phyloP scores from a whole-genome alignment of 345 rosid genomes.

The Lepidium aucheri region DNA sequence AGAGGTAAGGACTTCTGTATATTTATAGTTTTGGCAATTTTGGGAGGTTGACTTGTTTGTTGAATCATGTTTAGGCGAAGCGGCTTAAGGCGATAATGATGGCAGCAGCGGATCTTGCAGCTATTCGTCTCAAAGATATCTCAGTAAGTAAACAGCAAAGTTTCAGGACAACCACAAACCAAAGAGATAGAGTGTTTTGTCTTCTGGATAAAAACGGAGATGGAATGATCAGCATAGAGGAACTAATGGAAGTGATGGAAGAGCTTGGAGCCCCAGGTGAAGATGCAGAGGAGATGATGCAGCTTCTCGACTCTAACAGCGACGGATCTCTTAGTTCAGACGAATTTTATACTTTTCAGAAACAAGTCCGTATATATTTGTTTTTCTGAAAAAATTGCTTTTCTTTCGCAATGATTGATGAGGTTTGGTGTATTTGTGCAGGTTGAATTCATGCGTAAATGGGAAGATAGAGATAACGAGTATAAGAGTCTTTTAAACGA shows the following conservation, averaged over 20 bases:
- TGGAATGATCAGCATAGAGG: slow-evolving; percentile 93
- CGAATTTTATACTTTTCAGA: slow-evolving; percentile 72
- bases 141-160: slow-evolving; percentile 46
- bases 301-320: slow-evolving; percentile 82
- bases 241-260: slow-evolving; percentile 91
- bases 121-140: slow-evolving; percentile 74
- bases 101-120: slow-evolving; percentile 96
- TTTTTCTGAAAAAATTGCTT: no score
- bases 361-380: slow-evolving; percentile 46
- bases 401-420: background rate
- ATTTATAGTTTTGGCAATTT: background rate
- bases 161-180: slow-evolving; percentile 37
- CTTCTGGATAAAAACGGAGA: slow-evolving; percentile 87
- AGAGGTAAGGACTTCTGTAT: slow-evolving; percentile 41
- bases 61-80: slow-evolving; percentile 42
- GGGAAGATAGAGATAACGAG: slow-evolving; percentile 59
- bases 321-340: slow-evolving; percentile 93
- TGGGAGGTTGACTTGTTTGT: background rate
- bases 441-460: slow-evolving; percentile 69
- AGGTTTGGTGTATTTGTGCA: slow-evolving; percentile 10
- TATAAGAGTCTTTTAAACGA: slow-evolving; percentile 49
- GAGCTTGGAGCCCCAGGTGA: slow-evolving; percentile 95
- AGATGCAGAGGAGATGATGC: slow-evolving; percentile 93
- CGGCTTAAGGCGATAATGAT: slow-evolving; percentile 85
- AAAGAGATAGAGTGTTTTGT: slow-evolving; percentile 58